phyloP scores from a whole-genome alignment of 2,329 filamentous ascomycete genomes.

The Penicillium sp. region DNA sequence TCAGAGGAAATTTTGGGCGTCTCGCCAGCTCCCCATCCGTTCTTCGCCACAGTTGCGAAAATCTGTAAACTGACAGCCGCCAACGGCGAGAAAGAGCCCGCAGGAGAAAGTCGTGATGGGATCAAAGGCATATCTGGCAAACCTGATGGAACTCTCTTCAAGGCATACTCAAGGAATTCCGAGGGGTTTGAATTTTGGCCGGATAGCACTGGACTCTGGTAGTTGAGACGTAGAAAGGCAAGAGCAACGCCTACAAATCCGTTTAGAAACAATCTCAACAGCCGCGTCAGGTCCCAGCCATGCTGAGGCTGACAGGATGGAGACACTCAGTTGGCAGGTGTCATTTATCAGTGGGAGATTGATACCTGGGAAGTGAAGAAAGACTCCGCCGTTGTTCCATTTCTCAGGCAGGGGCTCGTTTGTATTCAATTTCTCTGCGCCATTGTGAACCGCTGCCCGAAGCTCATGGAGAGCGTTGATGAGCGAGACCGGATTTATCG shows the following conservation, averaged over 20 bases:
- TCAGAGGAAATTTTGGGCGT: slow-evolving; percentile 16
- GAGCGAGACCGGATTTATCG: slow-evolving; percentile 12
- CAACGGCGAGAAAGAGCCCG: slow-evolving; percentile 28
- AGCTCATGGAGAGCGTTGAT: slow-evolving; percentile 23
- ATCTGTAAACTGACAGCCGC: slow-evolving; percentile 25
- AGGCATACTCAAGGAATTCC: slow-evolving; percentile 24
- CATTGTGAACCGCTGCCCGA: slow-evolving; percentile 24
- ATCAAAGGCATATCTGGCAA: slow-evolving; percentile 22
- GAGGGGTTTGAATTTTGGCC: slow-evolving; percentile 9
- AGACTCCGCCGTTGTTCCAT: slow-evolving; percentile 25
- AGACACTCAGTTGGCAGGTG: neutral
- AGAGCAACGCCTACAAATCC: slow-evolving; percentile 29
- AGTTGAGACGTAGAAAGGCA: slow-evolving; percentile 34
- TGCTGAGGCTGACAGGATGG: neutral
- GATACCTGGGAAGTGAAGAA: slow-evolving; percentile 29
- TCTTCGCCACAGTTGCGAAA: slow-evolving; percentile 15
- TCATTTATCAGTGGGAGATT: neutral
- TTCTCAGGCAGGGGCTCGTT: slow-evolving; percentile 19
- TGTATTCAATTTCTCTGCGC: slow-evolving; percentile 23
- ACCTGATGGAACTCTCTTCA: slow-evolving; percentile 22
- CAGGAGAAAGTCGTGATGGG: slow-evolving; percentile 29
- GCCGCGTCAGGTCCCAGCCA: neutral
- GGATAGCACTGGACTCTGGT: slow-evolving; percentile 26
- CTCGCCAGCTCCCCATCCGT: slow-evolving; percentile 3
- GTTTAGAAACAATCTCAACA: slow-evolving; percentile 1